These are phyloP conservation scores for Terana coerulea DNA, from an alignment of 768 basidiomycete species.

Conservation along the genomic window DNA sequence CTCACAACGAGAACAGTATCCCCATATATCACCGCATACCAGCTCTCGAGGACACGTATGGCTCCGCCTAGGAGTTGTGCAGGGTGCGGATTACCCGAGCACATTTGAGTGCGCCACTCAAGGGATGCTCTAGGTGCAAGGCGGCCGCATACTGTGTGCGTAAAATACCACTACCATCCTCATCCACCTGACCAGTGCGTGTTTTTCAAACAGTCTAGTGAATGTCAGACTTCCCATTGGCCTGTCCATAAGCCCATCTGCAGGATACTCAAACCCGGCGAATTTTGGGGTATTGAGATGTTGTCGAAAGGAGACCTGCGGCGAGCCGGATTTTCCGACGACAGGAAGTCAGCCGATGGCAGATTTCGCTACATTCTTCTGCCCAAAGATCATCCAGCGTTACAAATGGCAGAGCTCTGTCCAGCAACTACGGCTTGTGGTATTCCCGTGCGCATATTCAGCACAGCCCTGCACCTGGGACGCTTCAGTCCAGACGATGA, in stretches of 20 bases:
- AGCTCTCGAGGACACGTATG: too few species aligned
- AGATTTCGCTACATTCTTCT: constrained; percentile 21
- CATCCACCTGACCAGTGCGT: neutral
- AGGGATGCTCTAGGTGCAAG: constrained; percentile 10
- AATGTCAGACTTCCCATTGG: constrained; percentile 23
- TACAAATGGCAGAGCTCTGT: constrained; percentile 19
- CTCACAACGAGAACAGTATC: too few species aligned
- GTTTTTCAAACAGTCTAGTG: constrained; percentile 5
- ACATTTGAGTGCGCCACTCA: neutral
- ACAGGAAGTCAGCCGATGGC: constrained; percentile 2
- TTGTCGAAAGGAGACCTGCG: constrained; percentile 12
- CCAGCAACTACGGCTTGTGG: constrained; percentile 17
- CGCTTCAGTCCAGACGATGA: neutral
- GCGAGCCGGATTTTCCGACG: neutral
- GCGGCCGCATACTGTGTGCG: constrained; percentile 12
- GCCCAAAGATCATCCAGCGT: constrained; percentile 14
- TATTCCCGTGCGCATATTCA: constrained; percentile 18
- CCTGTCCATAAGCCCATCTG: constrained; percentile 23
- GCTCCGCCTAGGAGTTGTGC: too few species aligned
- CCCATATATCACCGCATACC: too few species aligned
- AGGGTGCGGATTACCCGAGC: too few species aligned
- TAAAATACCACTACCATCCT: neutral
- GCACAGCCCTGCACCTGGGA: constrained; percentile 13
- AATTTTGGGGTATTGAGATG: constrained; percentile 23
- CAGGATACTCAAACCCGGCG: constrained; percentile 11